phyloP scores from a whole-genome alignment of 345 rosid genomes.

The Kernera saxatilis region DNA sequence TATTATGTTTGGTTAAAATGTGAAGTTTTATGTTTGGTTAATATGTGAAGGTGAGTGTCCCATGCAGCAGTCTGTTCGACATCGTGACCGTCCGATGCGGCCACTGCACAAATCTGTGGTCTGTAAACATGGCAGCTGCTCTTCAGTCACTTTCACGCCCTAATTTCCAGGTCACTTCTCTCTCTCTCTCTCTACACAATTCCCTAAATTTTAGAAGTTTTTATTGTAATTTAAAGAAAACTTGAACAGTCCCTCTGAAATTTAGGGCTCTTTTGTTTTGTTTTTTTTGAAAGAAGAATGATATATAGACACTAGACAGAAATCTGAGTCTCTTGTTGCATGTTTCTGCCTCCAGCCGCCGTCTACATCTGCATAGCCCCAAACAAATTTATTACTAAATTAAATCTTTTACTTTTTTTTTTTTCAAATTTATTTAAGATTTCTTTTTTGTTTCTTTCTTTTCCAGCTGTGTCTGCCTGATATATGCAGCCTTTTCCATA shows the following conservation, averaged over 20 bases:
- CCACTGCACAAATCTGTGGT: constrained; percentile 93
- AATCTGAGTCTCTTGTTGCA: constrained; percentile 38
- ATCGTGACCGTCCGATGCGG: constrained; percentile 97
- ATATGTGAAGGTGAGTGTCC: constrained; percentile 82
- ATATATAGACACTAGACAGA: constrained; percentile 8
- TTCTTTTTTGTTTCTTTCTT: too few relatives aligned
- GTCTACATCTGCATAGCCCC: constrained; percentile 22
- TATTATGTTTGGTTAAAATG: constrained; percentile 7
- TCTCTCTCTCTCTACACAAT: constrained; percentile 12
- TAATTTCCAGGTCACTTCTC: constrained; percentile 54
- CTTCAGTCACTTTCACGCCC: constrained; percentile 80
- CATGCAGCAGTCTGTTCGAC: constrained; percentile 81
- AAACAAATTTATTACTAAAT: neutral
- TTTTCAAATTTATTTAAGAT: neutral
- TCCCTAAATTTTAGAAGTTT: constrained; percentile 40
- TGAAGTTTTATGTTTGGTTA: neutral
- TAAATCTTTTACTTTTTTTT: neutral
- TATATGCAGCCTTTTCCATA: constrained; percentile 21
- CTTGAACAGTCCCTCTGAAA: constrained; percentile 7
- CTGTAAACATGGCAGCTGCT: constrained; percentile 96
- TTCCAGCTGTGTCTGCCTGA: constrained; percentile 13
- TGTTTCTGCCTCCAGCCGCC: constrained; percentile 26
- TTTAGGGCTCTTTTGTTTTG: constrained; percentile 29
- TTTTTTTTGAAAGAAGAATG: neutral
- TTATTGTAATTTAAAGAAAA: neutral